phyloP scores from a whole-genome alignment of 139 green algal genomes.

The Micromonas pusilla region DNA sequence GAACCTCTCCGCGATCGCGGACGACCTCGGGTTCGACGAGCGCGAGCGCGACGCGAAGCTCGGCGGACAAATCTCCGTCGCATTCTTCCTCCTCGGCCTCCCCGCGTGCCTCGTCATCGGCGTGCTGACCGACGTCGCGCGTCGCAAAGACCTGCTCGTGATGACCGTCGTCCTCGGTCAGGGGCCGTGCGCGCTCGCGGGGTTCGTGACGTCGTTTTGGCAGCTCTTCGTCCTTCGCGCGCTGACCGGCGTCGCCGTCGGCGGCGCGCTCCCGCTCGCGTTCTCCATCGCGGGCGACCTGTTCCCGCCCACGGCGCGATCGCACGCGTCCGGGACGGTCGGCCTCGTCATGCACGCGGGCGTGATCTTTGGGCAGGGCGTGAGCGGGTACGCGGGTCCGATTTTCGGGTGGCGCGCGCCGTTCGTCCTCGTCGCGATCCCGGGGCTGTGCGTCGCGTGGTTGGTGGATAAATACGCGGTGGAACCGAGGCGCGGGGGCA shows the following conservation, averaged over 20 bases:
- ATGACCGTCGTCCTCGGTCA: constrained; percentile 4
- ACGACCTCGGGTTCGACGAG: constrained; percentile 14
- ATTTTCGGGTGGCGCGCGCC: constrained; percentile 68
- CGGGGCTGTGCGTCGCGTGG: constrained; percentile 47
- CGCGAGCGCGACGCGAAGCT: constrained; percentile 12
- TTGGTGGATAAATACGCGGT: constrained; percentile 45
- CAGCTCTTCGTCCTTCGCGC: constrained; percentile 71
- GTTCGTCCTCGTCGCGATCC: constrained; percentile 67
- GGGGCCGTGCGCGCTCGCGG: not conserved
- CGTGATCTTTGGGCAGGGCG: constrained; percentile 57
- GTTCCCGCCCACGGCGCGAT: constrained; percentile 44
- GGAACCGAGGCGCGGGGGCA: not conserved
- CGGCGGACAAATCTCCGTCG: constrained; percentile 22
- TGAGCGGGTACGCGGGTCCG: constrained; percentile 56
- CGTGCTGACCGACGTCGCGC: not conserved
- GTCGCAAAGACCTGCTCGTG: not conserved
- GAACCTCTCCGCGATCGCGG: constrained; percentile 22
- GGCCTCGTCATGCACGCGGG: constrained; percentile 60
- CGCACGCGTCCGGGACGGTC: constrained; percentile 46
- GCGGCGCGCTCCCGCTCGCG: constrained; percentile 67
- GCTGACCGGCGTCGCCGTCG: constrained; percentile 73
- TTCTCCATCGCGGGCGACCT: constrained; percentile 71
- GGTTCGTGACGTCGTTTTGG: constrained; percentile 57
- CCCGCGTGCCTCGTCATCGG: constrained; percentile 20
- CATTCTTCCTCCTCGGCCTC: constrained; percentile 26